Percentiles rank a stretch among this genome's conserved stretches.
Evolutionary conservation across 805 yeast genomes (phyloP).

Genomic region (Myxozyma geophila): DNA sequence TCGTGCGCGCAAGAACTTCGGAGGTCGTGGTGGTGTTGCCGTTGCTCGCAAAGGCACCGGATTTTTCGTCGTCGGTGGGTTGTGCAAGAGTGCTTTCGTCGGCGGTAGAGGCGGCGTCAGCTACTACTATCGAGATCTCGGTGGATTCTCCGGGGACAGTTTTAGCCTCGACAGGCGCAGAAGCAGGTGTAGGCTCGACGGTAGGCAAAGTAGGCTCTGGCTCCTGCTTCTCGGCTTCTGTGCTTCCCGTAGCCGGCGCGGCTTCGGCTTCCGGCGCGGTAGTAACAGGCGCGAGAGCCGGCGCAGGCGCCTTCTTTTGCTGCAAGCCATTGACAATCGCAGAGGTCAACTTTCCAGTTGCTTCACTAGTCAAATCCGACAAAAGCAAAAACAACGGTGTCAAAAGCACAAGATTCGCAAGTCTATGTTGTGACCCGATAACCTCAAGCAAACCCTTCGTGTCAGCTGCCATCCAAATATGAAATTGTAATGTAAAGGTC

Average conservation of each 20-base stretch:
- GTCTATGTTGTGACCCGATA: slow-evolving; percentile 13
- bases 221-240: slow-evolving; percentile 3
- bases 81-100: not conserved
- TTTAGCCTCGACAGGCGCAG: not conserved
- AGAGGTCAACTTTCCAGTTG: slow-evolving; percentile 33
- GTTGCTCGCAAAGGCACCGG: slow-evolving; percentile 10
- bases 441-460: slow-evolving; percentile 36
- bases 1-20: slow-evolving; percentile 2
- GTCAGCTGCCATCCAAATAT: slow-evolving; percentile 41
- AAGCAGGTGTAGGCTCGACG: slow-evolving; percentile 1
- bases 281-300: slow-evolving; percentile 17
- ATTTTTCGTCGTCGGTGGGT: slow-evolving; percentile 21
- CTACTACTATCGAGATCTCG: not conserved
- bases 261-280: slow-evolving; percentile 2
- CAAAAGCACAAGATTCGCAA: slow-evolving; percentile 22
- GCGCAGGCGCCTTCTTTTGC: slow-evolving; percentile 10
- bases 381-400: slow-evolving; percentile 33
- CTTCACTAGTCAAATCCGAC: slow-evolving; percentile 30
- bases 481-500: slow-evolving; percentile 40
- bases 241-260: slow-evolving; percentile 7
- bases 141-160: not conserved
- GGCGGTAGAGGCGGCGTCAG: not conserved
- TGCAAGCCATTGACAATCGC: slow-evolving; percentile 27
- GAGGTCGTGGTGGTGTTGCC: slow-evolving; percentile 5
- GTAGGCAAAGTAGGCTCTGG: slow-evolving; percentile 4